A percentile compares a stretch with the other conserved stretches of the same genome.
These are phyloP conservation scores for Mrakia frigida DNA, from an alignment of 768 basidiomycete species.

Conservation along the genomic window DNA sequence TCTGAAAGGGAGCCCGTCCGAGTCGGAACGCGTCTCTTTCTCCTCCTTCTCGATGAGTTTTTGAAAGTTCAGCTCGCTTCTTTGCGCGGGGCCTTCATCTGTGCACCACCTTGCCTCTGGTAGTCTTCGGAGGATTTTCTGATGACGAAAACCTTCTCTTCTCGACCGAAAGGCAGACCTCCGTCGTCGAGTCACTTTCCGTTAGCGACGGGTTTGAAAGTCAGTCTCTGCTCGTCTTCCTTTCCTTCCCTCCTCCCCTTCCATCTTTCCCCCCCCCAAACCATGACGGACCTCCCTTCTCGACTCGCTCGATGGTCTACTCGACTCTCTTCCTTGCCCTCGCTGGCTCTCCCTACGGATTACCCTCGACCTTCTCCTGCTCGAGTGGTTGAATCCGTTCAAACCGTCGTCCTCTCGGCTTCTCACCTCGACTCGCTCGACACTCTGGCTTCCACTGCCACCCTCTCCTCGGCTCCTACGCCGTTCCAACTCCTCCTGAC, in stretches of 20 bases:
- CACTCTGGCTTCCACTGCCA: slow-evolving; percentile 34
- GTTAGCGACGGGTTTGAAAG: background rate
- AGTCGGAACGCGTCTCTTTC: too few species aligned
- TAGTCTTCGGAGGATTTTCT: too few species aligned
- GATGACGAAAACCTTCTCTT: too few species aligned
- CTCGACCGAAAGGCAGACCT: too few species aligned
- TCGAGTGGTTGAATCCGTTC: slow-evolving; percentile 78
- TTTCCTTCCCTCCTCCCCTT: background rate
- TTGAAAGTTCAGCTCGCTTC: too few species aligned
- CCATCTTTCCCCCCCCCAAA: background rate
- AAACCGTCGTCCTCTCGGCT: slow-evolving; percentile 49
- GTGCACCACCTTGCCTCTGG: too few species aligned
- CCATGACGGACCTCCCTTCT: slow-evolving; percentile 24
- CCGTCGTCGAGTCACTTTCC: background rate
- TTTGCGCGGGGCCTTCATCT: too few species aligned
- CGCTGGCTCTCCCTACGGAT: slow-evolving; percentile 89
- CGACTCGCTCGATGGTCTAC: slow-evolving; percentile 44
- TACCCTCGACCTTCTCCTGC: slow-evolving; percentile 76
- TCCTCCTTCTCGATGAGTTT: too few species aligned
- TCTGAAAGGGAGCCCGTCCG: too few species aligned
- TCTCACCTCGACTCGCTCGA: slow-evolving; percentile 35
- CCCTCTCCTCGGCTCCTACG: slow-evolving; percentile 52
- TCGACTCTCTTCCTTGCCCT: slow-evolving; percentile 72
- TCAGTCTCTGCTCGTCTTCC: background rate
- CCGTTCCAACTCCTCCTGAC: slow-evolving; percentile 87